Base-by-base conservation (phyloP, 1,139 yeast species). In the Debaryomycetaceae sp. region DNA sequence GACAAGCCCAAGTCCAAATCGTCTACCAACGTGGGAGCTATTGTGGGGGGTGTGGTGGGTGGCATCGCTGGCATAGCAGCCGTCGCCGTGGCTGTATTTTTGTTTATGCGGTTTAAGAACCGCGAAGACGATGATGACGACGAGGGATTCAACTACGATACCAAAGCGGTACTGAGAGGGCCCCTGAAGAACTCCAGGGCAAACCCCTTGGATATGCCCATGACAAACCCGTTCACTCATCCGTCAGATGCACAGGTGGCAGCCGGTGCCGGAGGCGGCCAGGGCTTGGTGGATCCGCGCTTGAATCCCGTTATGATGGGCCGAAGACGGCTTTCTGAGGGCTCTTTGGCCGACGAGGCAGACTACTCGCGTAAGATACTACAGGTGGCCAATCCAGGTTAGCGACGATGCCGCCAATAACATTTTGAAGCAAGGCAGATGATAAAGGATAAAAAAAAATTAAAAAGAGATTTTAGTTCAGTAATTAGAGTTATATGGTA, bases 341-440 rank as follows among this genome's bases (percentile, higher is more conserved):
- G 88, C 10, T 73, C 83, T 16, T 64, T 83, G 39, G 89, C 86
- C 10, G 93, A 83, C 51, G 88, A 82, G 41, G 73, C 83, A 9
- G 91, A 83, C 51, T 82, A 82, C 56, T 71, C 82, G 29, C 66
- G 88, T 43, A 81, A 82, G 55, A 75, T 81, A 19, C 61, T 83
- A 34, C 77, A 80, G 39, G 89, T 83, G 16, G 82, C 88, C 27
- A 83, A 82, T 48, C 88, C 89, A 7, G 86, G 79, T 49, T 30
- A 42, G 20, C 26, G 18, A 4, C 14, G 10, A 10, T 12, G 14
- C 12, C 25, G 25, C 12, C 25, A 19, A 19, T n/a, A n/a, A 19
- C 21, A 19, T n/a, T 19, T 19, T 10, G 21, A 10, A 9, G 11
- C 9, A 19, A 19, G 11, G 10, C 21, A 19, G 14, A 4, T 10